Evolutionary conservation across 2,329 filamentous ascomycete species (phyloP), one percentile per base, ranked within the genome.

Genomic region (Fusarium sp.): DNA sequence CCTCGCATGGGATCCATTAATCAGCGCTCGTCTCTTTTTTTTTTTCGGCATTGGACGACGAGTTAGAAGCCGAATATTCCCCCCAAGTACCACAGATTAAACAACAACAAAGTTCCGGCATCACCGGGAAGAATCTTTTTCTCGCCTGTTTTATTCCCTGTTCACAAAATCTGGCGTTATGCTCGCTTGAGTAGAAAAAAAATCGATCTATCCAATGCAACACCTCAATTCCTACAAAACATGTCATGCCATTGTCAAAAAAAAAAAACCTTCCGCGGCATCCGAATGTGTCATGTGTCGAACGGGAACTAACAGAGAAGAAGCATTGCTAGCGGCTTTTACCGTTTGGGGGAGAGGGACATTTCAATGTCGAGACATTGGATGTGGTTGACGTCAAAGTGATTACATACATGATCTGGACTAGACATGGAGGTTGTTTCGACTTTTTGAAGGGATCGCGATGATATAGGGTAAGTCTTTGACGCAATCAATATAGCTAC

Each of bases 381-480:
- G 49, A 12, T 24, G 49, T 44, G 53, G 29, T 72, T 76, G 74
- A 76, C 74, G 74, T 76, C 72, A 76, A 72, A 64, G 69, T 76
- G 74, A 75, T 64, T 69, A 46, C 67, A 75, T 69, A 46, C 67
- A 75, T 71, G 20, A 16, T 20, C 44, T 44, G 8, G 49, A 40
- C 20, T 42, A 55, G 46, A 27, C 10, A 20, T 56, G 53, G 20
- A 66, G 22, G 70, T 64, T 66, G 51, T 66, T 62, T 65, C 42
- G 61, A 66, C 24, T 31, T 31, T 33, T 33, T 11, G 31, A 33
- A 22, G 40, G 46, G 16, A 51, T 51, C 38, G 42, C 17, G n/a
- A 16, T 27, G 55, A 31, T 61, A 44, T 53, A 63, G 61, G 61
- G 61, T 46, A 57, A 29, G 46, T 31, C 46, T 9, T 51, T 31